Evolutionary conservation across 768 basidiomycete species (phyloP), one percentile per base, ranked within the genome.

Genomic region (Clitopilus passeckerianus): DNA sequence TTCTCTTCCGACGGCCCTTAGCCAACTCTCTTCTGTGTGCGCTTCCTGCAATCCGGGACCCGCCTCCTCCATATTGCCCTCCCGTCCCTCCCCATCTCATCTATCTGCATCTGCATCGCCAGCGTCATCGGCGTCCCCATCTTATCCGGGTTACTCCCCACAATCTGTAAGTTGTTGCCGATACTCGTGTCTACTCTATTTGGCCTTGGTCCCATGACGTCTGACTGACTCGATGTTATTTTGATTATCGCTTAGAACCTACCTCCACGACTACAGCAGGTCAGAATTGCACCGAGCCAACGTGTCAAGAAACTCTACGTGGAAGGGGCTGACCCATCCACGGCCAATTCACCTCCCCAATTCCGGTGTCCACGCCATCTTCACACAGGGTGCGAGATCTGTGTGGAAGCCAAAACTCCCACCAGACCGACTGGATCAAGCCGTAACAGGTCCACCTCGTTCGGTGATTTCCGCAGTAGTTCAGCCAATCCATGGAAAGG

Each of bases 361-460:
- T 75, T 84, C 66, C 83, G 87, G 44, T 92, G 90, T 65, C 85
- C 88, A 0, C 80, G 89, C 18, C 90, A 92, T 68, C 77, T 92
- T 1, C 83, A 87, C 64, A 84, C 83, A 5, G 83, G 82, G 34
- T 92, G 90, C 64, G 84, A 89, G 64, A 90, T 91, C 59, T 92
- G 90, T 64, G 83, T 88, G n/a, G 85, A 85, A 63, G 83, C 85
- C 0, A 86, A 77, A 64, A 75, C 76, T 1, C 56, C 65, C 6
- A 46, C 66, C 7, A 69, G 71, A 12, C 67, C 70, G 12, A 67
- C 68, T 15, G 70, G 69, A 50, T 53, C 63, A 22, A 63, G 64
- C 24, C 69, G 73, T 23, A 71, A 66, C 23, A 59, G 71, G 35
- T 55, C 63, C 23, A 59, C 53, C 54, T 66, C 63, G 2, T 67